Base-by-base conservation (phyloP, 1,284 basidiomycete genomes). In the Uromyces viciae-fabae region DNA sequence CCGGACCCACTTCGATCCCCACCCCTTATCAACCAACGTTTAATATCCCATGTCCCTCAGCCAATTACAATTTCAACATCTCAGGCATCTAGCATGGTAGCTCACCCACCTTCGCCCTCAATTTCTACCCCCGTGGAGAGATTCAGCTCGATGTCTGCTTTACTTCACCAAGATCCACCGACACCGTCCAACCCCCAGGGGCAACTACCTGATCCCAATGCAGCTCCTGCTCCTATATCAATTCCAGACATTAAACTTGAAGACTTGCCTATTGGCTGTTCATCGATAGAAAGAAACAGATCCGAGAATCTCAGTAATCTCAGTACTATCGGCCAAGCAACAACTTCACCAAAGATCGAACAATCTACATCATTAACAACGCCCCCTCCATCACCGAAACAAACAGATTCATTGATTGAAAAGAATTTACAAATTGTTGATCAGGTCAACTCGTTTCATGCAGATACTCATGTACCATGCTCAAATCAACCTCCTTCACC, bases 1-100 rank as follows among this genome's bases (percentile, higher is more conserved):
- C 79, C 71, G 17, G 69, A 81, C 25, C 79, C 79, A 7, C 71
- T 74, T 52, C 69, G 72, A 49, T 71, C 79, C 42, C 79, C 79
- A 36, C 79, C 79, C 5, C 79, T 60, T 14, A 25, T 42, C 3
- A 66, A 40, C 46, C 56, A 40, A 19, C 46, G 52, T 5, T 42
- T 66, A 25, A 60, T 75, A 15, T 28, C 79, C n/a, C 33, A 38
- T 66, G 40, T 36, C 31, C 43, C 54, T 28, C 42, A 28, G 38
- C 42, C 43, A 68, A 52, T 75, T 49, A 15, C 28, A 17, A 42
- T 31, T 25, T 31, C 56, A 11, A 28, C 43, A n/a, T 81, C 79
- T 14, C 68, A 73, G 28, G 69, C 42, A 66, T 66, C 79, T 43
- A 81, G 79, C 22, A 22, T 81, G 31, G 38, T 60, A 38, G 79